Base-by-base conservation (phyloP, 352 stramenopile species). In the Globisporangium viniferum region DNA sequence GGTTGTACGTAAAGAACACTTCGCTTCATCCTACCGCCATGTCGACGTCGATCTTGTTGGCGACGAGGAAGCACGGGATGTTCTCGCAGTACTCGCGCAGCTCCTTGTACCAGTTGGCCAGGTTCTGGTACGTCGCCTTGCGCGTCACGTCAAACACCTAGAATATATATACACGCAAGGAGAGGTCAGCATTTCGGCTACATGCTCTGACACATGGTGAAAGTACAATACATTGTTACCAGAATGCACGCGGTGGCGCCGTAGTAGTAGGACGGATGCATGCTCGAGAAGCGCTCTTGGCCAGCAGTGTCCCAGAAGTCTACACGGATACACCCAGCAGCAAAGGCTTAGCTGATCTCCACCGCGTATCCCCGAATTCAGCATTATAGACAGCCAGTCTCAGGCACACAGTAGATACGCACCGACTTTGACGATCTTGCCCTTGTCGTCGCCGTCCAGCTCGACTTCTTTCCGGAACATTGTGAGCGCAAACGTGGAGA, bases 41-140 rank as follows among this genome's bases (percentile, higher is more conserved):
- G 77, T 99, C 91, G 29, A 98, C 86, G 78, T 99, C 95, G 59
- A 98, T 98, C 75, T 99, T 99, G 82, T 99, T 99, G 39, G 95
- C 95, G n/a, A 98, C 93, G 14, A 98, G 69, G 58, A 98, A 95
- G 66, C 86, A 95, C 4, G 95, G 94, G 64, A 98, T 97, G 63
- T 75, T 92, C 59, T 97, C 89, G 75, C 92, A 98, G 76, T 98
- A 97, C 49, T 97, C 78, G 33, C 95, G 80, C 2, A 98, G 75
- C 73, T 99, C 96, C 61, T 94, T 85, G 77, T 94, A 95, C 88
- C 88, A 96, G 60, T 97, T 91, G 8, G 84, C 75, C 55, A 99
- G 77, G 68, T 98, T 97, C 74, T 98, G 86, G 73, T 98, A 98
- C 46, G 96, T 98, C 41, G 93, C 82, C 69, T 98, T 98, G 60